These are phyloP conservation scores for Ganoderma resinaceum DNA, from an alignment of 1,284 basidiomycete species.

Conservation along the genomic window DNA sequence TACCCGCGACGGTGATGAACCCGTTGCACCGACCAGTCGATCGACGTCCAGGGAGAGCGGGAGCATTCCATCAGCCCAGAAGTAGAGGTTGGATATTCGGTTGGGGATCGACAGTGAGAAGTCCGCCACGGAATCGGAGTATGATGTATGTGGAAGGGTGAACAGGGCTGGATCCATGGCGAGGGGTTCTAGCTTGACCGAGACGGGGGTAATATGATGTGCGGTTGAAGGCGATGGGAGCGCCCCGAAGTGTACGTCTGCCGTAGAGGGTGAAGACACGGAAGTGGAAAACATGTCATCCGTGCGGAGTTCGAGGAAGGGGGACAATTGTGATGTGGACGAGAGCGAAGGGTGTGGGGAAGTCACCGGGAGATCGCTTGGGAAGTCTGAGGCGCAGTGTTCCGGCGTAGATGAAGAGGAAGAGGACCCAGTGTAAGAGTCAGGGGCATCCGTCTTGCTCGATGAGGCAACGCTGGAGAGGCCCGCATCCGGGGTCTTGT, in stretches of 20 bases:
- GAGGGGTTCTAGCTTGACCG: slow-evolving; percentile 42
- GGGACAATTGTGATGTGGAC: slow-evolving; percentile 19
- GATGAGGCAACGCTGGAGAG: slow-evolving; percentile 25
- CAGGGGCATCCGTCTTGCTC: slow-evolving; percentile 27
- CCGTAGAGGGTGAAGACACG: slow-evolving; percentile 9
- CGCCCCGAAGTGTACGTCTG: slow-evolving; percentile 22
- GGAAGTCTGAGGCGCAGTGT: slow-evolving; percentile 27
- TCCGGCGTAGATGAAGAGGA: slow-evolving; percentile 35
- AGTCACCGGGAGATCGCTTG: slow-evolving; percentile 21
- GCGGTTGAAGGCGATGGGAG: slow-evolving; percentile 32
- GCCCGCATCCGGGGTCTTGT: slow-evolving; percentile 28
- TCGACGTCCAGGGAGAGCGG: slow-evolving; percentile 62
- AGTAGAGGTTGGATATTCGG: slow-evolving; percentile 35
- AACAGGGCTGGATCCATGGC: slow-evolving; percentile 39
- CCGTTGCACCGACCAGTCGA: slow-evolving; percentile 46
- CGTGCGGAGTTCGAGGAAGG: slow-evolving; percentile 25
- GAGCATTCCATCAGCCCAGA: slow-evolving; percentile 76
- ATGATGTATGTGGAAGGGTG: slow-evolving; percentile 33
- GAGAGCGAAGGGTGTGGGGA: slow-evolving; percentile 25
- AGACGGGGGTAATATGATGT: slow-evolving; percentile 20
- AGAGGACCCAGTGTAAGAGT: slow-evolving; percentile 31
- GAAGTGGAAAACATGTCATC: slow-evolving; percentile 21
- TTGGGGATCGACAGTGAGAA: slow-evolving; percentile 29
- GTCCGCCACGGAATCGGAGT: slow-evolving; percentile 28
- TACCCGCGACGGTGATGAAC: slow-evolving; percentile 43